Percentiles rank a stretch among this genome's conserved stretches.
Conservation (phyloP, 2,329 filamentous ascomycete genomes). For the Incumbomyces lentus region DNA sequence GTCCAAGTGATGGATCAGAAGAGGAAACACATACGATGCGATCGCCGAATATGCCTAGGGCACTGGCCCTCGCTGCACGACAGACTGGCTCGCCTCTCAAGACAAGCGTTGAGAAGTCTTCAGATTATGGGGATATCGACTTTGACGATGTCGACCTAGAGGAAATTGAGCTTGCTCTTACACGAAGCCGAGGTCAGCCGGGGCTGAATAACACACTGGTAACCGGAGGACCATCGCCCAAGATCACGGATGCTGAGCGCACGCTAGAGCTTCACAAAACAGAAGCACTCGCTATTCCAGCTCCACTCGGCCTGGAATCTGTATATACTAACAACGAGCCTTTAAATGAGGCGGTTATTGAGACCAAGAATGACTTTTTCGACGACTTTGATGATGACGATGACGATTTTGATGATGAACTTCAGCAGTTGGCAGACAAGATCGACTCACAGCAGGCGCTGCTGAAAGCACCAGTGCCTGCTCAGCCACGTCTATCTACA, state of each 20-base stretch:
- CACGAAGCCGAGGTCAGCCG: slow-evolving; percentile 1
- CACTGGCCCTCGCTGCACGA: background rate
- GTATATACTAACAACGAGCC: background rate
- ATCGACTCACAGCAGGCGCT: slow-evolving; percentile 36
- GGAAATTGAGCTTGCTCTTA: slow-evolving; percentile 24
- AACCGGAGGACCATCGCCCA: too few species aligned
- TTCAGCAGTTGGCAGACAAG: slow-evolving; percentile 19
- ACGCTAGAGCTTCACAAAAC: too few species aligned
- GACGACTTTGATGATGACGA: slow-evolving; percentile 24
- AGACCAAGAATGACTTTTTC: slow-evolving; percentile 4
- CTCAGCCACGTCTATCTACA: slow-evolving; percentile 23
- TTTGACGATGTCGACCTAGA: slow-evolving; percentile 40
- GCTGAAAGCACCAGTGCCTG: slow-evolving; percentile 4
- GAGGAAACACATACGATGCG: background rate
- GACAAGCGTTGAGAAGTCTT: slow-evolving; percentile 2
- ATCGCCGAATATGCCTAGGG: background rate
- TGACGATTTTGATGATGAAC: slow-evolving; percentile 23
- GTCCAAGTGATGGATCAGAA: background rate
- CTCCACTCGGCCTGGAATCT: too few species aligned
- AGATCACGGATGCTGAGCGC: too few species aligned
- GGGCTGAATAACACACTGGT: too few species aligned
- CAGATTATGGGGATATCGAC: slow-evolving; percentile 21
- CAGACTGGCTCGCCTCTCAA: slow-evolving; percentile 1
- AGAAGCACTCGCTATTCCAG: too few species aligned
- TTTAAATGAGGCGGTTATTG: background rate